Conservation (phyloP, 73 alveolate genomes). For the Durusdinium trenchii region DNA sequence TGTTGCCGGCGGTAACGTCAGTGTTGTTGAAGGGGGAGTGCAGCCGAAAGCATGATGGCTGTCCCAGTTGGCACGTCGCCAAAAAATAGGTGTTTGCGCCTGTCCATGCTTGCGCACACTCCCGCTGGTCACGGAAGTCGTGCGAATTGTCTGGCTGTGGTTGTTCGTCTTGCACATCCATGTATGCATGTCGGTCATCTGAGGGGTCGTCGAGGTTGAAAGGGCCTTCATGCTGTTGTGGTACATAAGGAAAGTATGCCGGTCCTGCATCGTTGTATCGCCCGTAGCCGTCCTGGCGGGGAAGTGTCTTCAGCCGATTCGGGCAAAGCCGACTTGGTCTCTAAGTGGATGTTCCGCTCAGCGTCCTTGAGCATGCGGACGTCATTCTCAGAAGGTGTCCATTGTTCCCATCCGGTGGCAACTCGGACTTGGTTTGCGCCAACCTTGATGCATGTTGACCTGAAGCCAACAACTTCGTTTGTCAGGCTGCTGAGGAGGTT, state of each 20-base stretch:
- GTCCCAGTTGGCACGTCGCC: not conserved
- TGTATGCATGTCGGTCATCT: not conserved
- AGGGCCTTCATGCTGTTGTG: not conserved
- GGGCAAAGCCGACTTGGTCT: not conserved
- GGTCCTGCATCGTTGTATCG: not conserved
- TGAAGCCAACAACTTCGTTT: not conserved
- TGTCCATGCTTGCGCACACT: not conserved
- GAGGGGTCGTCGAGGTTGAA: not conserved
- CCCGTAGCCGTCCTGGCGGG: not conserved
- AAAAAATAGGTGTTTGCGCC: not conserved
- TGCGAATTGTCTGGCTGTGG: not conserved
- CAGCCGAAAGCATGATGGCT: not conserved
- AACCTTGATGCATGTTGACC: constrained; percentile 12
- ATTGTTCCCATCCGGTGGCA: constrained; percentile 1
- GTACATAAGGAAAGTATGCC: not conserved
- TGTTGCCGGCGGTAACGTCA: not conserved
- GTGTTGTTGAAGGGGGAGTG: not conserved
- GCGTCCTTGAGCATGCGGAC: constrained; percentile 17
- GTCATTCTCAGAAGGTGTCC: not conserved
- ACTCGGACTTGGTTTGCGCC: not conserved
- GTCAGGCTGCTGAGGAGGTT: too few species aligned
- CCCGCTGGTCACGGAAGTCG: not conserved
- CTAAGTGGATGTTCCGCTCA: not conserved
- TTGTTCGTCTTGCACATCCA: not conserved
- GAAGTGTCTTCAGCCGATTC: too few species aligned